These are phyloP conservation scores for Meyerozyma carpophila DNA, from an alignment of 1,139 yeast species.

Conservation along the genomic window DNA sequence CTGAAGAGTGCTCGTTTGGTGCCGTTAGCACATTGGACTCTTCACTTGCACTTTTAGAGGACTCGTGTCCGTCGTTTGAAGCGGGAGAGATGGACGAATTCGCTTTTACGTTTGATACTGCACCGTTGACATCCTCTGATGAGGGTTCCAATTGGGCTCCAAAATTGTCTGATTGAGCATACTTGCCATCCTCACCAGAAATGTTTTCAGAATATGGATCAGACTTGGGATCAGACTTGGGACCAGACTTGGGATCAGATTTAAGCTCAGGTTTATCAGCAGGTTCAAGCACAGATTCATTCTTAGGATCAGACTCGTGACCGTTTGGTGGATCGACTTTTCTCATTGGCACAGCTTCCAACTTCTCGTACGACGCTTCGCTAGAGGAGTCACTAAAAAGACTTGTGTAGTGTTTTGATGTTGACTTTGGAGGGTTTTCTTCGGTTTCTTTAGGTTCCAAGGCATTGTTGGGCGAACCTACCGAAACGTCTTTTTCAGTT, in stretches of 20 bases:
- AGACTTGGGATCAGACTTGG: too few species aligned
- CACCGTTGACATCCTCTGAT: too few species aligned
- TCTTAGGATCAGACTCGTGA: too few species aligned
- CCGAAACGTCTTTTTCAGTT: neutral
- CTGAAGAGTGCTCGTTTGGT: neutral
- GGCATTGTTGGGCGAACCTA: neutral
- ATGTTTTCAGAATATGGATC: too few species aligned
- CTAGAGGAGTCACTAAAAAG: constrained; percentile 8
- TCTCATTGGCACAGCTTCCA: neutral
- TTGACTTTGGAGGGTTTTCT: neutral
- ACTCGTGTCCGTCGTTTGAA: neutral
- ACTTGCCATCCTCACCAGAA: too few species aligned
- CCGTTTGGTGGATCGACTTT: neutral
- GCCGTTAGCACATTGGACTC: neutral
- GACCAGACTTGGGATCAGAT: too few species aligned
- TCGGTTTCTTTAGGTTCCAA: neutral
- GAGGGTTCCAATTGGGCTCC: neutral
- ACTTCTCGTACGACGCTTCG: constrained; percentile 2
- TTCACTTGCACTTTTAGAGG: neutral
- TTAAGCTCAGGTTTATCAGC: too few species aligned
- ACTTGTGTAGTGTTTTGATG: constrained; percentile 1
- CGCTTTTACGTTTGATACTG: too few species aligned
- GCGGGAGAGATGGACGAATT: neutral
- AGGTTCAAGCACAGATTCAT: too few species aligned
- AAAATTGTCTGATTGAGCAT: neutral